These are phyloP conservation scores for Ambispora gerdemannii DNA, from an alignment of 192 early-diverging fungal genomes.

Conservation along the genomic window DNA sequence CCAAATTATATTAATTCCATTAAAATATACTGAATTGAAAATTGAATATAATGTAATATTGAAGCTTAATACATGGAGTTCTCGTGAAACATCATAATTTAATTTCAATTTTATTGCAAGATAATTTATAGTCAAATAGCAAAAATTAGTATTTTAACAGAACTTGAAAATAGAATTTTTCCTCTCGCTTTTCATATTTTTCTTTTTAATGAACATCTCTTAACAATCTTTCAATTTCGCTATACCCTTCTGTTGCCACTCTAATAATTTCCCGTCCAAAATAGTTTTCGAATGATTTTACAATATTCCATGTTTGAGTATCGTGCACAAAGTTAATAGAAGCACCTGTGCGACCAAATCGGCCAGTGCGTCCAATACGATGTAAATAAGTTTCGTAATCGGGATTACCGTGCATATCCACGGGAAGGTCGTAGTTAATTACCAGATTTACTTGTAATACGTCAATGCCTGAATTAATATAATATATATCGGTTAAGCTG, in stretches of 20 bases:
- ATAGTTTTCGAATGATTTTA: conserved; percentile 79
- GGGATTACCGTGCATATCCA: conserved; percentile 58
- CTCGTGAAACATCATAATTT: too few relatives aligned
- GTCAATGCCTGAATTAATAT: conserved; percentile 64
- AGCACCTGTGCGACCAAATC: conserved; percentile 93
- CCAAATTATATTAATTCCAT: too few relatives aligned
- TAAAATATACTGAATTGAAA: too few relatives aligned
- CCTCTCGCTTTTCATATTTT: too few relatives aligned
- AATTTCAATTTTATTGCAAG: too few relatives aligned
- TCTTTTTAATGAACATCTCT: neutral
- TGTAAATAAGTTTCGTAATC: conserved; percentile 96
- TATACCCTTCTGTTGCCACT: conserved; percentile 80
- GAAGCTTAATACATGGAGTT: too few relatives aligned
- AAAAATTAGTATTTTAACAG: too few relatives aligned
- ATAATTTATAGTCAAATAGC: too few relatives aligned
- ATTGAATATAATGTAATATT: too few relatives aligned
- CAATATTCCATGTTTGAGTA: conserved; percentile 64
- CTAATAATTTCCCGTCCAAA: conserved; percentile 76
- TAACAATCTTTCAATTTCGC: conserved; percentile 59
- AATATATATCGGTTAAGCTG: neutral
- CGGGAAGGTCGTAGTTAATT: conserved; percentile 94
- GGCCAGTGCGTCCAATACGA: conserved; percentile 95
- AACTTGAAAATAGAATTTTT: too few relatives aligned
- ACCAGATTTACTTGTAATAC: conserved; percentile 93
- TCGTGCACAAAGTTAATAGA: conserved; percentile 95